These are phyloP conservation scores for Gaeumannomyces tritici DNA, from an alignment of 2,329 filamentous ascomycete genomes.

Conservation along the genomic window DNA sequence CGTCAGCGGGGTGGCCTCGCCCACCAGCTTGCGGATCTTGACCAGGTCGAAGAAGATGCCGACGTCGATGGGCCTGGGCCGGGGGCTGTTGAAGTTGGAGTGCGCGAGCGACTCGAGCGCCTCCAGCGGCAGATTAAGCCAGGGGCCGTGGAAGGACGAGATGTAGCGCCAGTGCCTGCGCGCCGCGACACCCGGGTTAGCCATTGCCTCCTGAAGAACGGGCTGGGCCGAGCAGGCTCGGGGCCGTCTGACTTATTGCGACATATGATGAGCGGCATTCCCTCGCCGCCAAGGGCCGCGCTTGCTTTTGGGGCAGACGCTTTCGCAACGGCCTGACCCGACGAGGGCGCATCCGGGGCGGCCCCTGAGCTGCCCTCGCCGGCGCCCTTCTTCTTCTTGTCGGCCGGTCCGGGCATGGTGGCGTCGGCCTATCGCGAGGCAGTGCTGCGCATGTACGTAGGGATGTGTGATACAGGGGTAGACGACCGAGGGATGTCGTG, in stretches of 20 bases:
- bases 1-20: constrained; percentile 69
- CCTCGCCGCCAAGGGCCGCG: constrained; percentile 16
- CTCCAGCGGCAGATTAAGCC: constrained; percentile 71
- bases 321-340: background rate
- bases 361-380: background rate
- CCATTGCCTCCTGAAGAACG: background rate
- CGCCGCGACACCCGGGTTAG: background rate
- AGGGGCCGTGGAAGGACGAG: constrained; percentile 73
- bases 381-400: constrained; percentile 1
- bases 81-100: constrained; percentile 68
- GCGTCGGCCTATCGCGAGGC: background rate
- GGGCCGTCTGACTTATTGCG: constrained; percentile 54
- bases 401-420: background rate
- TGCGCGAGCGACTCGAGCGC: constrained; percentile 71
- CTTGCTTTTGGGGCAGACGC: constrained; percentile 11
- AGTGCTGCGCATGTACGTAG: background rate
- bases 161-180: constrained; percentile 76
- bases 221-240: constrained; percentile 5
- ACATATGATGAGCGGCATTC: constrained; percentile 46
- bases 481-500: background rate
- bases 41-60: constrained; percentile 75
- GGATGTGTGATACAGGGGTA: too few species aligned
- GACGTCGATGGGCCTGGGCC: constrained; percentile 68
- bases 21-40: constrained; percentile 71
- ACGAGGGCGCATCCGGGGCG: background rate